Percentiles rank a stretch among this genome's conserved stretches.
These are phyloP conservation scores for Tripterygium wilfordii DNA, from an alignment of 177 flowering plant species.

Conservation along the genomic window DNA sequence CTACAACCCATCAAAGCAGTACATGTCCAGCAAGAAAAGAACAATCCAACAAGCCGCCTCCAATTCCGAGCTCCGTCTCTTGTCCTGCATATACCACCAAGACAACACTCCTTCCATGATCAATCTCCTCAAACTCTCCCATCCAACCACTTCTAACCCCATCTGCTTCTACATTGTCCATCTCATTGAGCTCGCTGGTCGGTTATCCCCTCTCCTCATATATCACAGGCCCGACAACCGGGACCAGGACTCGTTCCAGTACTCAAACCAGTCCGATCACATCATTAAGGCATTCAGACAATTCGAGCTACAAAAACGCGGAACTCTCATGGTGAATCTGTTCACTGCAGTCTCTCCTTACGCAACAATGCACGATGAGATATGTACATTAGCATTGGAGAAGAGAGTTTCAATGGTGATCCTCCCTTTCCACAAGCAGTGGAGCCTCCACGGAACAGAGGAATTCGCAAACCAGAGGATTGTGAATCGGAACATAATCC, in stretches of 20 bases:
- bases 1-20: conserved; percentile 30
- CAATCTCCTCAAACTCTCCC: conserved; percentile 25
- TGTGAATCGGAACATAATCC: conserved; percentile 22
- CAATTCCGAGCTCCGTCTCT: conserved; percentile 22
- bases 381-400: conserved; percentile 30
- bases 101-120: conserved; percentile 23
- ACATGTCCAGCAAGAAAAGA: conserved; percentile 13
- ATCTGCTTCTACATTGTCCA: conserved; percentile 24
- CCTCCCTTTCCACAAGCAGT: conserved; percentile 35
- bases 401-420: conserved; percentile 26
- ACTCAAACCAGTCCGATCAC: conserved; percentile 10
- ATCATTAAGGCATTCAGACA: conserved; percentile 26
- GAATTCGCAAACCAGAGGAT: neutral
- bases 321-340: conserved; percentile 10
- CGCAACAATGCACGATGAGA: conserved; percentile 37
- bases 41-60: conserved; percentile 20
- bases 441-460: conserved; percentile 3
- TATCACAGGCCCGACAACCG: conserved; percentile 13
- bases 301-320: conserved; percentile 11
- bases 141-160: conserved; percentile 20
- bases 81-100: conserved; percentile 23
- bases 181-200: conserved; percentile 30
- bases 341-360: conserved; percentile 31
- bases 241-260: neutral
- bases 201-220: conserved; percentile 23